These are phyloP conservation scores for Globisporangium alternatum DNA, from an alignment of 352 stramenopile species.

Conservation along the genomic window DNA sequence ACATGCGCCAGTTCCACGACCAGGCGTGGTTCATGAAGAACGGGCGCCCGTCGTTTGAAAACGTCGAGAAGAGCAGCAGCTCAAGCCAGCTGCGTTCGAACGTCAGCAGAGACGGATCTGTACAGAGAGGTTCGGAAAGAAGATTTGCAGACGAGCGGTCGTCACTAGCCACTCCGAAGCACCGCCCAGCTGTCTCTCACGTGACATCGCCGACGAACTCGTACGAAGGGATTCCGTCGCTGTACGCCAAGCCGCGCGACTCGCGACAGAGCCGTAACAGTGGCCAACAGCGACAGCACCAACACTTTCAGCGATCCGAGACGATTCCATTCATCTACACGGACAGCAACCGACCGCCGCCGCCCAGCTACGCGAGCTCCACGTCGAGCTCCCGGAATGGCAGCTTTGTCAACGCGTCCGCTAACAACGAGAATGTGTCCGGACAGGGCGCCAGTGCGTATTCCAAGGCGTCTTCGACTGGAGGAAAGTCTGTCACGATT, in stretches of 20 bases:
- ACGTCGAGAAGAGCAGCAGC: background rate
- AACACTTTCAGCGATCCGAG: constrained; percentile 4
- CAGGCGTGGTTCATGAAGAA: constrained; percentile 41
- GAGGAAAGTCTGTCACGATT: constrained; percentile 1
- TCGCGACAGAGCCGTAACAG: background rate
- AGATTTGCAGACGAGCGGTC: background rate
- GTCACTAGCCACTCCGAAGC: background rate
- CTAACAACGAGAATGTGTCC: background rate
- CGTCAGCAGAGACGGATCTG: background rate
- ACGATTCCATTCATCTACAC: constrained; percentile 12
- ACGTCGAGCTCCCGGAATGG: background rate
- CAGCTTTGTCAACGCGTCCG: background rate
- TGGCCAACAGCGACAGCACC: background rate
- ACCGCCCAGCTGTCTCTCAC: background rate
- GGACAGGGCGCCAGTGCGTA: constrained; percentile 4
- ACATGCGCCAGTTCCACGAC: constrained; percentile 75
- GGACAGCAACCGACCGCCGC: constrained; percentile 4
- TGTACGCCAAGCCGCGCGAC: constrained; percentile 17
- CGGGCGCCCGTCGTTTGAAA: background rate
- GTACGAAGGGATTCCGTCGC: constrained; percentile 16
- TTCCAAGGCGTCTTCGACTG: constrained; percentile 1
- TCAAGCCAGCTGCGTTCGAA: background rate
- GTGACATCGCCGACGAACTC: constrained; percentile 21
- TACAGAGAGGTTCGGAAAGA: background rate
- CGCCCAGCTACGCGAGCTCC: constrained; percentile 14